phyloP scores from a whole-genome alignment of 2,329 filamentous ascomycete genomes.

The Nemania bipapillata region DNA sequence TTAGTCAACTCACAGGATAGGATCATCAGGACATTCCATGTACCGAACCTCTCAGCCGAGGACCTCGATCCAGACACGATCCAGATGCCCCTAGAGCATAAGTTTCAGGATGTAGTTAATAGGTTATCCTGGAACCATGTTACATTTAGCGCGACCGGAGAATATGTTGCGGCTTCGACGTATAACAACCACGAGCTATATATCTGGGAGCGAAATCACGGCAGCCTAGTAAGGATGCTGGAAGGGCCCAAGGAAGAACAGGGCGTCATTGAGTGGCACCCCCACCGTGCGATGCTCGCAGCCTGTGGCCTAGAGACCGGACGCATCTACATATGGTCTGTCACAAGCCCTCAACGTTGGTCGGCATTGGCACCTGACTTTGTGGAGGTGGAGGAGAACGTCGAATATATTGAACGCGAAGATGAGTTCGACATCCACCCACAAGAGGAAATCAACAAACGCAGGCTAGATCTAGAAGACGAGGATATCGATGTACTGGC shows the following conservation, averaged over 20 bases:
- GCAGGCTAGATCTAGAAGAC: conserved; percentile 88
- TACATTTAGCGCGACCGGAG: conserved; percentile 90
- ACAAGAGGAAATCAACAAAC: conserved; percentile 91
- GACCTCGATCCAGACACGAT: conserved; percentile 85
- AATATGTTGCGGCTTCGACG: conserved; percentile 95
- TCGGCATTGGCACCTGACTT: conserved; percentile 97
- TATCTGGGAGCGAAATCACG: conserved; percentile 94
- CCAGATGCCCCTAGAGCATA: conserved; percentile 91
- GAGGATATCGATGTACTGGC: conserved; percentile 92
- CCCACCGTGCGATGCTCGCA: conserved; percentile 83
- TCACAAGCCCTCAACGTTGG: conserved; percentile 95
- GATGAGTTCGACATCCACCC: conserved; percentile 99
- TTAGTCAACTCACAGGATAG: conserved; percentile 94
- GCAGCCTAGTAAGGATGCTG: conserved; percentile 93
- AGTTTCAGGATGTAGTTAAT: conserved; percentile 98
- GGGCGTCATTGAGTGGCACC: conserved; percentile 97
- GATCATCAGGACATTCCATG: conserved; percentile 89
- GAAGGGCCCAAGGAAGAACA: conserved; percentile 97
- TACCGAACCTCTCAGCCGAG: conserved; percentile 77
- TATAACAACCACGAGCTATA: conserved; percentile 99
- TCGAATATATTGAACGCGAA: conserved; percentile 93
- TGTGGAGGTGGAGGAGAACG: conserved; percentile 96
- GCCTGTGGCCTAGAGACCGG: conserved; percentile 94
- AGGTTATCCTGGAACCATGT: conserved; percentile 96
- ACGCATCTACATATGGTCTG: conserved; percentile 94